Evolutionary conservation across 495 filamentous ascomycete genomes (phyloP), one percentile per base, ranked within the genome.

Genomic region (Aspergillus heteromorphus): DNA sequence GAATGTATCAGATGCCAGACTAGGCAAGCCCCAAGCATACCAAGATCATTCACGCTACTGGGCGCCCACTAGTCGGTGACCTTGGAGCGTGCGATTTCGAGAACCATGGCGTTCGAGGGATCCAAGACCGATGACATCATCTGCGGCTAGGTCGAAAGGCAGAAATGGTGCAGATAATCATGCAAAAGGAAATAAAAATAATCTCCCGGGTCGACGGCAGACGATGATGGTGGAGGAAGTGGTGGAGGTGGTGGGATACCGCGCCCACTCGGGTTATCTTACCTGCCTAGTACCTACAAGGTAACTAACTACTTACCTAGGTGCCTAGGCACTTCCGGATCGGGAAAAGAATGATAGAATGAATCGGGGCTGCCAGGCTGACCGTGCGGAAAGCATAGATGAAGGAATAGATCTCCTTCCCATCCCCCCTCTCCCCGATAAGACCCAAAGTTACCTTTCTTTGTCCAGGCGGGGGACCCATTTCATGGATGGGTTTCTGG

Each of bases 1-100:
- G 69, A 69, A 73, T 72, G 70, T 72, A 76, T 74, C 70, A 76
- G 69, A 73, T 74, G 71, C 54, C 53, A 53, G 30, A 54, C 56
- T 34, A 43, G 51, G 54, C 48, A 55, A 51, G 48, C 45, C 36
- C 45, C 38, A 59, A 59, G 53, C 54, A 63, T 63, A 54, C 60
- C 48, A 49, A 27, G 56, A 59, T 53, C 58, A 55, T 55, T 45
- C 48, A 48, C 48, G 20, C 53, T 30, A 1, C 23, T 34, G 16
- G 36, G 34, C 34, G 23, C n/a, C n/a, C 40, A 36, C 40, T 50
- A 53, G 49, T n/a, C n/a, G n/a, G n/a, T 63, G 60, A 59, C 56
- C 56, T 29, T 21, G 25, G 36, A 54, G 41, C 53, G 56, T 63
- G 60, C 54, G 56, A 20, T 45, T 45, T 17, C 8, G 1, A 40